Base-by-base conservation (phyloP, 164 flowering plant genomes). In the Stephania yunnanensis region DNA sequence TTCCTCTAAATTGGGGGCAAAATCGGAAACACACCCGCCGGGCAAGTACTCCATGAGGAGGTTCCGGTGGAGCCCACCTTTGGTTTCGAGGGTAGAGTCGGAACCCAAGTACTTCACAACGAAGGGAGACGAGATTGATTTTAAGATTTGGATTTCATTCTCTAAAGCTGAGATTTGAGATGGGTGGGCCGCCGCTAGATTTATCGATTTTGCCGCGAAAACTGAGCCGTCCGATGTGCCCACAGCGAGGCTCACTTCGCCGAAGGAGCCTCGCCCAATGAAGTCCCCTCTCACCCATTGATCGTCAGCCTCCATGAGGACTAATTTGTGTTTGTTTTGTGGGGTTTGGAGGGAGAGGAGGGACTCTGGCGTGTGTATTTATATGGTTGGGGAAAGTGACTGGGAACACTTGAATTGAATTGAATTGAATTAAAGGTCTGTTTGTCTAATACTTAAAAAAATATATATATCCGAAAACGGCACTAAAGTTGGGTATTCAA, bases 171-270 rank as follows among this genome's bases (percentile, higher is more conserved):
- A 82, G 4, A 81, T 22, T 48, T 82, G 87, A 44, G 72, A 55
- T 5, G 81, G 71, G 45, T 31, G 66, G 5, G 76, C 36, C 0
- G 83, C 8, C 15, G 25, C 68, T 9, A 31, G 42, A 19, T 84
- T 81, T 1, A 86, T 90, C 6, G 93, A 92, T 78, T 92, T 92
- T 25, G 89, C 95, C 0, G 97, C 97, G 74, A 92, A 92, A 20
- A 85, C 71, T 1, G 20, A 64, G 10, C 85, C 87, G 85, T 66
- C 70, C 2, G 80, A 61, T 48, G 48, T 69, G 68, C 25, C 2
- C 3, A 76, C 55, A 6, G 89, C 94, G 17, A 89, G 68, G 71
- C 71, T 77, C 4, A 92, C 97, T 4, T 86, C 78, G 0, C 89
- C 95, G 48, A 83, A 87, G 2, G 92, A 85, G 48, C 97, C 97